Evolutionary conservation across 2,329 filamentous ascomycete species (phyloP).

Genomic region (Trichophyton simii): DNA sequence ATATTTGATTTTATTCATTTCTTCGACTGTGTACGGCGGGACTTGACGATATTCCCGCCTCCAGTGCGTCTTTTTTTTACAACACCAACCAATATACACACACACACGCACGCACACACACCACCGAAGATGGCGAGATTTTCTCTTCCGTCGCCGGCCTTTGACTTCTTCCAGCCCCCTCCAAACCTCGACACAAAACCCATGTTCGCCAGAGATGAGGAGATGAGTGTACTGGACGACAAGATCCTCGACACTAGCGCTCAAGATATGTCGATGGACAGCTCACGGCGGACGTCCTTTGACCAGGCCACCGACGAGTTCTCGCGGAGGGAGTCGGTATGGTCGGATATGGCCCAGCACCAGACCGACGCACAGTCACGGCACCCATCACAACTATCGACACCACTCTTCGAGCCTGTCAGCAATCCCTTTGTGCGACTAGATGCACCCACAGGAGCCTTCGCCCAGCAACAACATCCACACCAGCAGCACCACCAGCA

Average conservation of each 20-base stretch:
- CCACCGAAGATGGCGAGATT: slow-evolving; percentile 30
- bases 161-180: slow-evolving; percentile 33
- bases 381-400: slow-evolving; percentile 30
- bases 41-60: background rate
- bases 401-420: slow-evolving; percentile 38
- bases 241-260: slow-evolving; percentile 39
- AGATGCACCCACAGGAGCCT: slow-evolving; percentile 33
- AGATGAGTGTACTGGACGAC: slow-evolving; percentile 41
- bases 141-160: slow-evolving; percentile 29
- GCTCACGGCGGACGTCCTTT: slow-evolving; percentile 35
- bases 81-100: slow-evolving; percentile 13
- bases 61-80: slow-evolving; percentile 10
- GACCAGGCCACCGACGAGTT: slow-evolving; percentile 38
- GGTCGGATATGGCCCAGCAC: slow-evolving; percentile 36
- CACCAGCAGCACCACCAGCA: slow-evolving; percentile 14
- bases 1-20: background rate
- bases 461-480: slow-evolving; percentile 17
- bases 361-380: slow-evolving; percentile 30
- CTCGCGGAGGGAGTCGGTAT: slow-evolving; percentile 41
- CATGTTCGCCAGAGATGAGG: slow-evolving; percentile 36
- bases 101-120: too few species aligned
- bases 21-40: background rate
- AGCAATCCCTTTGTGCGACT: slow-evolving; percentile 37
- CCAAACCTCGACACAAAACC: slow-evolving; percentile 33
- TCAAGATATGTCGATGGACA: slow-evolving; percentile 36